Evolutionary conservation across 2,329 filamentous ascomycete genomes (phyloP).

Genomic region (Fusarium nematophilum): DNA sequence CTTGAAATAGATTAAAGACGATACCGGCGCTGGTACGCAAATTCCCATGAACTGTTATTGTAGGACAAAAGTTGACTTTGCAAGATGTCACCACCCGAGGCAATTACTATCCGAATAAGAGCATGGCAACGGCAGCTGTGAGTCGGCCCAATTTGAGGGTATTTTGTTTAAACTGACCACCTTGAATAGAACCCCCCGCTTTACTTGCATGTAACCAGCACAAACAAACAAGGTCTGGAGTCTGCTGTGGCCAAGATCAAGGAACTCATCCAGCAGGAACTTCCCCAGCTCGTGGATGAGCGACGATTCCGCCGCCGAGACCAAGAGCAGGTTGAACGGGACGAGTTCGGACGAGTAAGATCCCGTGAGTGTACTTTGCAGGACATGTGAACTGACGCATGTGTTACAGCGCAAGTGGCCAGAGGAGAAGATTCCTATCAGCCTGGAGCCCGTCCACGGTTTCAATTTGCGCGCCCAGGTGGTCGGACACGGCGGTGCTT

Average conservation of each 20-base stretch:
- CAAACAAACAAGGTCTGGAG: slow-evolving; percentile 90
- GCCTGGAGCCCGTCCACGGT: slow-evolving; percentile 88
- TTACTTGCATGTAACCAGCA: slow-evolving; percentile 95
- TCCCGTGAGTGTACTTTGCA: neutral
- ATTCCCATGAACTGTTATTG: slow-evolving; percentile 52
- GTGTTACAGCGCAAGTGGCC: slow-evolving; percentile 92
- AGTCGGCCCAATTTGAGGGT: slow-evolving; percentile 51
- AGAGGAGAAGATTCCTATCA: slow-evolving; percentile 92
- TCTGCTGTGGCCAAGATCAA: slow-evolving; percentile 88
- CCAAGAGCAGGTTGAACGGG: slow-evolving; percentile 83
- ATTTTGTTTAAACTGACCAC: slow-evolving; percentile 3
- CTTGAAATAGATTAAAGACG: slow-evolving; percentile 99
- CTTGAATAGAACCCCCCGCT: slow-evolving; percentile 82
- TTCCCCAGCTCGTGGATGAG: slow-evolving; percentile 95
- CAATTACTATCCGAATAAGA: slow-evolving; percentile 97
- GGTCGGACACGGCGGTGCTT: slow-evolving; percentile 91
- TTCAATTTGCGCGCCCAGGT: slow-evolving; percentile 98
- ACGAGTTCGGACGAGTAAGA: slow-evolving; percentile 88
- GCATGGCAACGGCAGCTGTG: slow-evolving; percentile 93
- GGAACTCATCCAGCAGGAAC: slow-evolving; percentile 94
- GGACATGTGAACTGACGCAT: slow-evolving; percentile 25
- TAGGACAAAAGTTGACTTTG: slow-evolving; percentile 68
- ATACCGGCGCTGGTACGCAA: slow-evolving; percentile 98
- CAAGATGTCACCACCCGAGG: slow-evolving; percentile 98
- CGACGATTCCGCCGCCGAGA: slow-evolving; percentile 89